Percentiles rank a stretch among this genome's conserved stretches.
Evolutionary conservation across 441 rosid genomes (phyloP).

Genomic region (Dalechampia spathulata): DNA sequence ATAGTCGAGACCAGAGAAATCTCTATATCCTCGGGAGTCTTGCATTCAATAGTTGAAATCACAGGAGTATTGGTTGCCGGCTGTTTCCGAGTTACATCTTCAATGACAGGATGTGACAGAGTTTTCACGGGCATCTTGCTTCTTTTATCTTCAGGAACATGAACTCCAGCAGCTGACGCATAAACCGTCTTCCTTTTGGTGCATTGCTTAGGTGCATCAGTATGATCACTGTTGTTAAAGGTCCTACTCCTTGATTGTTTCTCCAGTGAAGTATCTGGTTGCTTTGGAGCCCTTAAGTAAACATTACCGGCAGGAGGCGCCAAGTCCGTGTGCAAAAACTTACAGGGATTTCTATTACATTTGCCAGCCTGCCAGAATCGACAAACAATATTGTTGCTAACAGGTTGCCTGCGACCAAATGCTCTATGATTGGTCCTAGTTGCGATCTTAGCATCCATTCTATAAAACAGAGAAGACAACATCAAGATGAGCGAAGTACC

Average conservation of each 20-base stretch:
- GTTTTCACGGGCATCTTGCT: neutral
- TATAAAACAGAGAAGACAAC: slow-evolving; percentile 12
- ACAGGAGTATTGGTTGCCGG: neutral
- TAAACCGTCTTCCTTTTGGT: neutral
- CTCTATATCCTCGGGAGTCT: neutral
- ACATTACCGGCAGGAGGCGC: neutral
- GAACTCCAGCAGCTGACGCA: neutral
- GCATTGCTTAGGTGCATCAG: no score
- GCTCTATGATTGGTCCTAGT: neutral
- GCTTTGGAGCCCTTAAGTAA: neutral
- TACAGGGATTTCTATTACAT: slow-evolving; percentile 26
- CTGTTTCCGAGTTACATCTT: neutral
- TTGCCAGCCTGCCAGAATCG: slow-evolving; percentile 9
- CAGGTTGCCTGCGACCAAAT: slow-evolving; percentile 4
- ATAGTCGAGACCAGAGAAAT: neutral
- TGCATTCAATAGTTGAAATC: neutral
- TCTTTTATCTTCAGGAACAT: neutral
- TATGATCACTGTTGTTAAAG: no score
- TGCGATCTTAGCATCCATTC: slow-evolving; percentile 13
- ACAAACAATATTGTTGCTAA: slow-evolving; percentile 1
- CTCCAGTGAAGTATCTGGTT: neutral
- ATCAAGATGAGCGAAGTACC: neutral
- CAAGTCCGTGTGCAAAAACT: slow-evolving; percentile 12
- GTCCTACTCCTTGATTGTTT: neutral
- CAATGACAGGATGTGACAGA: neutral